Base-by-base conservation (phyloP, 2,329 filamentous ascomycete genomes). In the Colletotrichum karsti region DNA sequence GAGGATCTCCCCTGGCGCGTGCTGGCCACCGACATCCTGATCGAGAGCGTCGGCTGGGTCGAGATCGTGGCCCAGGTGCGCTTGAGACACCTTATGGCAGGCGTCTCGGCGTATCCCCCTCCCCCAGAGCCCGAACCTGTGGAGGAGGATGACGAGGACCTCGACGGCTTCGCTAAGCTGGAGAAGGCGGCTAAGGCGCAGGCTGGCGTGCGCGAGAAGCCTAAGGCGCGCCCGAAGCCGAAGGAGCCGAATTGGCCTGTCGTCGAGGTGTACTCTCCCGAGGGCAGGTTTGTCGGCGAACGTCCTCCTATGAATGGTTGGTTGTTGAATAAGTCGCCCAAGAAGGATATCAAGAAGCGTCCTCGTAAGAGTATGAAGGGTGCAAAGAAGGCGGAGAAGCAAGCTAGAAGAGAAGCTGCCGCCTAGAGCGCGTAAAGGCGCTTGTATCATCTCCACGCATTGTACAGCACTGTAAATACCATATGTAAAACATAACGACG, bases 41-140 rank as follows among this genome's bases (percentile, higher is more conserved):
- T 99, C 55, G 95, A 98, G 77, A 94, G 96, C 2, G 91, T 94
- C 26, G 96, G 96, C 7, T 99, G 97, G 93, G 87, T 99, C 3
- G 96, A 99, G 79, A 79, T 99, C 42, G 91, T 90, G 1, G 91
- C 91, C 3, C 95, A 99, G 80, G 89, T 97, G 9, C 89, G 95
- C 56, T 88, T 85, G 15, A 87, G 80, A 74, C 82, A 85, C 65
- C 79, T 85, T 81, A 80, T 54, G 67, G 69, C 33, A n/a, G 60
- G 77, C 66, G 72, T 72, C 44, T 60, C 74, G 44, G 63, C 67
- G 33, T n/a, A n/a, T n/a, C 68, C 66, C 24, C 63, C 73, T 20
- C 60, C 70, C 33, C 33, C 63, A 8, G 65, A 69, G 12, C 63
- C 69, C 8, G 70, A 67, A 7, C 26, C 68, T 6, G 71, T 74